phyloP scores from a whole-genome alignment of 192 early-diverging fungal species.

The Borealophlyctis nickersoniae region DNA sequence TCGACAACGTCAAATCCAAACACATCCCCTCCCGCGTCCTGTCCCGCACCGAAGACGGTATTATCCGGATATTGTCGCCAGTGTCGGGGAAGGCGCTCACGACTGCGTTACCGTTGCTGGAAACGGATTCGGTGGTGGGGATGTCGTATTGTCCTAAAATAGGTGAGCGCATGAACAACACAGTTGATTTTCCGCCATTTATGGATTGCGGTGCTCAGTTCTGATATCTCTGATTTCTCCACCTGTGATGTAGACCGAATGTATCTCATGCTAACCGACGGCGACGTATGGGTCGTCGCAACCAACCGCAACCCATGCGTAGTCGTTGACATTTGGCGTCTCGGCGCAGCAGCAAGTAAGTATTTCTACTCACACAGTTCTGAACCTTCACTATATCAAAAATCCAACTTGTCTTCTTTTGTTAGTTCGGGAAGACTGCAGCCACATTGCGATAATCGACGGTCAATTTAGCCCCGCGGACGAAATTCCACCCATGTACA shows the following conservation, averaged over 20 bases:
- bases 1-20: slow-evolving; percentile 23
- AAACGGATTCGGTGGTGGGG: slow-evolving; percentile 40
- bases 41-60: slow-evolving; percentile 42
- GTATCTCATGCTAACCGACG: slow-evolving; percentile 45
- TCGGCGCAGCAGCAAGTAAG: slow-evolving; percentile 1
- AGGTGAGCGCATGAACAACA: slow-evolving; percentile 15
- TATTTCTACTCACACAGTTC: not conserved
- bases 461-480: slow-evolving; percentile 26
- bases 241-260: slow-evolving; percentile 28
- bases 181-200: not conserved
- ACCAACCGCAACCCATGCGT: slow-evolving; percentile 45
- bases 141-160: slow-evolving; percentile 39
- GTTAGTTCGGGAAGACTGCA: slow-evolving; percentile 33
- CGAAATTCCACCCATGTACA: slow-evolving; percentile 12
- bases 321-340: slow-evolving; percentile 49
- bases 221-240: not conserved
- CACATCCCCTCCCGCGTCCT: slow-evolving; percentile 33
- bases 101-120: slow-evolving; percentile 49
- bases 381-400: not conserved
- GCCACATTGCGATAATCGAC: slow-evolving; percentile 32
- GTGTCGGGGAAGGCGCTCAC: slow-evolving; percentile 42
- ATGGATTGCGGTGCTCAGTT: not conserved
- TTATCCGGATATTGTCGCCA: slow-evolving; percentile 45
- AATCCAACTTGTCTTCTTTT: too few relatives aligned
- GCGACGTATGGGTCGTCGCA: slow-evolving; percentile 49